Base-by-base conservation (phyloP, 305 asterid genomes). In the Euphrasia arctica region DNA sequence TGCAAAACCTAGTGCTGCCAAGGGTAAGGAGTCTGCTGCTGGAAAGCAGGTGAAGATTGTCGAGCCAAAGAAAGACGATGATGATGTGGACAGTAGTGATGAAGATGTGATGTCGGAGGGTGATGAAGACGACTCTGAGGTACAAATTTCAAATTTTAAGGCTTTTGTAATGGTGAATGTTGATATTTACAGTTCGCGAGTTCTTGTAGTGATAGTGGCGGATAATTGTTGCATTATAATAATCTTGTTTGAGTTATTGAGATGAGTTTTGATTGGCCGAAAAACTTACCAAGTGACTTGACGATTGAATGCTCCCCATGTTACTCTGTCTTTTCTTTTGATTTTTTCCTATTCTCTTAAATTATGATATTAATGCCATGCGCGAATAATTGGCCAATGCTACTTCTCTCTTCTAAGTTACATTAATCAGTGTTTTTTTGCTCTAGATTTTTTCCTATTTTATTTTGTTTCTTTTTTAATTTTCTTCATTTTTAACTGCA, bases 21-120 rank as follows among this genome's bases (percentile, higher is more conserved):
- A 29, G 34, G 34, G 34, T 29, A 29, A 29, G 34, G 34, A 29
- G 34, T 29, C 34, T 29, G 34, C 34, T 70, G 72, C 83, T 68
- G 88, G 84, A 4, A 2, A 29, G 4, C 3, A 29, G 34, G 34
- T 29, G 34, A 29, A 29, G 34, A 29, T 29, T 29, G 34, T 29
- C 36, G 90, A 81, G 76, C 90, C 92, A 39, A 77, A n/a, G 58
- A 72, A 71, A 45, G 81, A 59, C 39, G 81, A 75, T 25, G 58
- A 18, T 18, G 85, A 78, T 41, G 87, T 73, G 2, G 82, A 78
- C 14, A 68, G 72, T 4, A 74, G 73, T 54, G 87, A 77, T 29
- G 90, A 72, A 1, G 83, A 71, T 8, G 52, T 66, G 1, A 59
- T 75, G 84, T 80, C 80, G 27, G 87, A 69, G 60, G 82, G 69